phyloP scores from a whole-genome alignment of 1,139 yeast genomes.

The Candida neerlandica region DNA sequence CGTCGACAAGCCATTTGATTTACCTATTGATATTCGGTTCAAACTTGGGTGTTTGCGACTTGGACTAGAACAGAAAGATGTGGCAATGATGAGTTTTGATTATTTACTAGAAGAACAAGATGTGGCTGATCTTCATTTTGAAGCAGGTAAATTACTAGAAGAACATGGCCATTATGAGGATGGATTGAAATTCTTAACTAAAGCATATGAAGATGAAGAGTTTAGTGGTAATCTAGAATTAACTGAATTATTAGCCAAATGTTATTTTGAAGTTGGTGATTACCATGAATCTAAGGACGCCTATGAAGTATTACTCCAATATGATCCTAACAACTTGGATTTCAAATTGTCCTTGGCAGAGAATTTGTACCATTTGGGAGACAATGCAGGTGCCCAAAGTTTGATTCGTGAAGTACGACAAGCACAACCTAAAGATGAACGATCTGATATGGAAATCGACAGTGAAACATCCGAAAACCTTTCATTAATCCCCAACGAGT shows the following conservation, averaged over 20 bases:
- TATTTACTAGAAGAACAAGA: constrained; percentile 61
- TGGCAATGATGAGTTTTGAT: constrained; percentile 67
- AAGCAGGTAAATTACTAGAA: constrained; percentile 75
- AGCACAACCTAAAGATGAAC: constrained; percentile 15
- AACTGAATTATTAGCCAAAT: constrained; percentile 69
- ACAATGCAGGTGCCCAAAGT: constrained; percentile 59
- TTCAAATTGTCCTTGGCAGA: constrained; percentile 81
- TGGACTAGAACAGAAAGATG: constrained; percentile 62
- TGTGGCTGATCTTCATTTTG: constrained; percentile 71
- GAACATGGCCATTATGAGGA: constrained; percentile 68
- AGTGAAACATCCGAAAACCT: constrained; percentile 14
- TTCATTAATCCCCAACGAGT: constrained; percentile 31
- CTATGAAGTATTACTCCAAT: constrained; percentile 56
- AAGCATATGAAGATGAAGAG: constrained; percentile 44
- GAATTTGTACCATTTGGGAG: constrained; percentile 71
- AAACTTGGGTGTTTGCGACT: constrained; percentile 77
- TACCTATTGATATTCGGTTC: constrained; percentile 86
- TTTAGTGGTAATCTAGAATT: constrained; percentile 47
- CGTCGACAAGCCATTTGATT: constrained; percentile 36
- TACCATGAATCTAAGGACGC: constrained; percentile 69
- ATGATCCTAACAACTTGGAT: constrained; percentile 69
- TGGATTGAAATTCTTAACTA: constrained; percentile 67
- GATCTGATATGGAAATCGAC: constrained; percentile 15
- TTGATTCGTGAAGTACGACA: constrained; percentile 55
- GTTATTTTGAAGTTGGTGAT: constrained; percentile 73